Base-by-base conservation (phyloP, 1,139 yeast species). In the Blastobotrys arbuscula region DNA sequence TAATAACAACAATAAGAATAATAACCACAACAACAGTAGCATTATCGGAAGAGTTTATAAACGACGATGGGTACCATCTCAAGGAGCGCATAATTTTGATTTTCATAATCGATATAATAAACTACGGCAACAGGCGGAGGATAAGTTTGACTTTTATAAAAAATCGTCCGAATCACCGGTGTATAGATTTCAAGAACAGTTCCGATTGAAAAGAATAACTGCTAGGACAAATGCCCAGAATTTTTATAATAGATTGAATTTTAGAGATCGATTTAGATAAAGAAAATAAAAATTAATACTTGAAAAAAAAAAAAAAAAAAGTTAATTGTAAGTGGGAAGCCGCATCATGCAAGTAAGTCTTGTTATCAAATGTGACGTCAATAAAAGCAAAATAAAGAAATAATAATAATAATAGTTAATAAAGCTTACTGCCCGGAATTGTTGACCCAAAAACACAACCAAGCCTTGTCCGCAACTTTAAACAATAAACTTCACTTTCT, bases 161-260 rank as follows among this genome's bases (percentile, higher is more conserved):
- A 28, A n/a, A 13, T 19, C 39, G 13, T 12, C 12, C 9, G 26
- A 19, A 16, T 42, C 39, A 2, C 31, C 39, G 8, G 31, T 20
- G 3, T 12, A 19, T 19, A 13, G 30, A 16, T 33, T 42, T 20
- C 28, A 20, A 13, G 39, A 33, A 10, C 45, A 42, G n/a, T 4
- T 34, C n/a, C 10, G 39, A 23, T 13, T 31, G n/a, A 42, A 42
- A 21, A 18, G 39, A 13, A 30, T 10, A 10, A n/a, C 15, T 18
- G 39, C 30, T n/a, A 15, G 28, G 8, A 23, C 28, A 15, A 34
- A 34, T 20, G 45, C 39, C 8, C 39, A 31, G 18, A 42, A 34
- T 33, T 33, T 42, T 33, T 42, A 42, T 33, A 19, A 37, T 35
- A 18, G 31, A 28, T 9, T 28, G 12, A 4, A 28, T 28, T 28